Percentiles rank a stretch among this genome's conserved stretches.
These are phyloP conservation scores for Corrigiola litoralis DNA, from an alignment of 179 eudicot genomes.

Conservation along the genomic window DNA sequence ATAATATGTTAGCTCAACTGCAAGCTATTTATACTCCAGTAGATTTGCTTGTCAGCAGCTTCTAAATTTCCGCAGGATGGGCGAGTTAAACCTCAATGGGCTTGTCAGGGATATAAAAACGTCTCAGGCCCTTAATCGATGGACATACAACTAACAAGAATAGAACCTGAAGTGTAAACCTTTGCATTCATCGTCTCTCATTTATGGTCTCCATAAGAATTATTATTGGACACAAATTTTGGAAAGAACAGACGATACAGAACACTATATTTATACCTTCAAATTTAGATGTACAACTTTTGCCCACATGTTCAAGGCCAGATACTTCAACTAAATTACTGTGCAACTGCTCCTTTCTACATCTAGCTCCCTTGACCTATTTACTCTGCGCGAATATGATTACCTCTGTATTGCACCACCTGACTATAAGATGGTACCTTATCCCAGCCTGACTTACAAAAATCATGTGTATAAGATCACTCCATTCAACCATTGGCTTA, in stretches of 20 bases:
- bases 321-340: constrained; percentile 15
- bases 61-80: no score
- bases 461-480: constrained; percentile 4
- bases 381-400: constrained; percentile 11
- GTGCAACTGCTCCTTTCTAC: constrained; percentile 29
- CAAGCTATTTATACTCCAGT: no score
- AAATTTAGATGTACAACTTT: constrained; percentile 20
- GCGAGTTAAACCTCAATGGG: no score
- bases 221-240: constrained; percentile 9
- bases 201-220: constrained; percentile 1
- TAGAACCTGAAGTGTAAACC: constrained; percentile 1
- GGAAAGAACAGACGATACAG: constrained; percentile 3
- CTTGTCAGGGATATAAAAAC: no score
- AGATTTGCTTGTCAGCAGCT: no score
- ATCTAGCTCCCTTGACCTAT: constrained; percentile 28
- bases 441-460: constrained; percentile 5
- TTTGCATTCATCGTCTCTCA: background rate
- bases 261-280: constrained; percentile 12
- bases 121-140: no score
- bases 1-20: no score
- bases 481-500: constrained; percentile 5
- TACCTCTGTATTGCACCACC: background rate
- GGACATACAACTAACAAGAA: background rate
- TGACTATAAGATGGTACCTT: constrained; percentile 2
- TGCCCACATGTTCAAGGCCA: constrained; percentile 3